Percentiles rank a stretch among this genome's conserved stretches.
phyloP scores from a whole-genome alignment of 179 eudicot genomes.

The Kewa caespitosa region DNA sequence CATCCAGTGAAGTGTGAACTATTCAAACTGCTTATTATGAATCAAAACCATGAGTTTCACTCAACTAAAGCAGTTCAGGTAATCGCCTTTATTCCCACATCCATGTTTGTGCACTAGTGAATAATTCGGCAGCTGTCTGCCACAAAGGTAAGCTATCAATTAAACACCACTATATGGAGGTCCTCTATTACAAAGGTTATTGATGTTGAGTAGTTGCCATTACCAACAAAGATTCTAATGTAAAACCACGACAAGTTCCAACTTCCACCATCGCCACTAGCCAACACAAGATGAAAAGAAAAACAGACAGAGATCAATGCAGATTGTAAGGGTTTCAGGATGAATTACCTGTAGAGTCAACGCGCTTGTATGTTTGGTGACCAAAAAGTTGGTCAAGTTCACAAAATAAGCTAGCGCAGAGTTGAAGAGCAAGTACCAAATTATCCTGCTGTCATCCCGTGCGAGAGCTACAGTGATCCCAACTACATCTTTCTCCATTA shows the following conservation, averaged over 20 bases:
- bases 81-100: background rate
- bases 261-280: no score
- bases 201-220: background rate
- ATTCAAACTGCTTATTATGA: background rate
- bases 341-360: slow-evolving; percentile 53
- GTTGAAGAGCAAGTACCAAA: slow-evolving; percentile 47
- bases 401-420: slow-evolving; percentile 47
- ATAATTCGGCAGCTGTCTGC: background rate
- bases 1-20: no score
- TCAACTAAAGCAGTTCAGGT: no score
- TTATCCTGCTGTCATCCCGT: slow-evolving; percentile 36
- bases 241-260: background rate
- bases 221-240: background rate
- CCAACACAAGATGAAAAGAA: background rate
- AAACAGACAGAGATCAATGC: background rate
- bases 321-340: background rate
- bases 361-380: slow-evolving; percentile 55
- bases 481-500: slow-evolving; percentile 46
- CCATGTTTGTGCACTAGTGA: background rate
- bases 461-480: slow-evolving; percentile 48
- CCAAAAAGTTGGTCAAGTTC: slow-evolving; percentile 50
- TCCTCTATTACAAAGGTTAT: no score
- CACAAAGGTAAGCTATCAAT: background rate
- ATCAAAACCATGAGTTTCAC: no score
- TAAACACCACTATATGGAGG: background rate